A percentile compares a stretch with the other conserved stretches of the same genome.
phyloP scores from a whole-genome alignment of 805 yeast genomes.

The Brettanomyces bruxellensis region DNA sequence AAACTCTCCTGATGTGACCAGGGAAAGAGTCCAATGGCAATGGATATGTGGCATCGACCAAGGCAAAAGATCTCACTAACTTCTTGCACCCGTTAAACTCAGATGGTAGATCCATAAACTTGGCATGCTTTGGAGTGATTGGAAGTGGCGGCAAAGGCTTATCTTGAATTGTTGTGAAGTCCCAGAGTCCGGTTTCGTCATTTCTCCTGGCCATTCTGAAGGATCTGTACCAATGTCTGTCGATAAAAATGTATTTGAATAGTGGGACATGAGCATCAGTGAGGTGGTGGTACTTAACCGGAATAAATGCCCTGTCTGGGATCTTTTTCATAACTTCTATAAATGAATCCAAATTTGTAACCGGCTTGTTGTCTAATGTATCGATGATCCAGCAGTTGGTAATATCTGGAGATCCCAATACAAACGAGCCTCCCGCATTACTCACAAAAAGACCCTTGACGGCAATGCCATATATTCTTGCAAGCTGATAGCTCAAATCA shows the following conservation, averaged over 20 bases:
- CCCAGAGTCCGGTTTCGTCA: conserved; percentile 50
- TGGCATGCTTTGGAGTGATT: conserved; percentile 52
- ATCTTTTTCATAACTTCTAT: conserved; percentile 68
- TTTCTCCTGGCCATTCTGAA: conserved; percentile 61
- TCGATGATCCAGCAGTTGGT: conserved; percentile 76
- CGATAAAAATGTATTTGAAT: conserved; percentile 59
- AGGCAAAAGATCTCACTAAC: conserved; percentile 61
- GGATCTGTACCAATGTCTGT: conserved; percentile 76
- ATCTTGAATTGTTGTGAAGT: conserved; percentile 42
- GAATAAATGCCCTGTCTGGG: conserved; percentile 68
- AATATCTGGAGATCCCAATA: conserved; percentile 40
- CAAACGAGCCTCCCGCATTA: conserved; percentile 72
- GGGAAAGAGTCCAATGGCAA: conserved; percentile 71
- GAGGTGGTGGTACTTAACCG: conserved; percentile 66
- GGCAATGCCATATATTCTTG: conserved; percentile 75
- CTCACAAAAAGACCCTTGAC: conserved; percentile 77
- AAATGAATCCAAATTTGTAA: conserved; percentile 67
- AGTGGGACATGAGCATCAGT: conserved; percentile 71
- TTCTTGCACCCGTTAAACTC: conserved; percentile 44
- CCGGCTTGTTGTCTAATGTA: conserved; percentile 63
- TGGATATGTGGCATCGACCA: conserved; percentile 56
- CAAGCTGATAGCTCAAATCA: conserved; percentile 80
- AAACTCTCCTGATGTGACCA: conserved; percentile 48
- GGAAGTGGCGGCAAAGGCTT: conserved; percentile 51
- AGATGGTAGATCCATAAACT: conserved; percentile 59